phyloP scores from a whole-genome alignment of 768 basidiomycete species.

The Mycena epipterygia region DNA sequence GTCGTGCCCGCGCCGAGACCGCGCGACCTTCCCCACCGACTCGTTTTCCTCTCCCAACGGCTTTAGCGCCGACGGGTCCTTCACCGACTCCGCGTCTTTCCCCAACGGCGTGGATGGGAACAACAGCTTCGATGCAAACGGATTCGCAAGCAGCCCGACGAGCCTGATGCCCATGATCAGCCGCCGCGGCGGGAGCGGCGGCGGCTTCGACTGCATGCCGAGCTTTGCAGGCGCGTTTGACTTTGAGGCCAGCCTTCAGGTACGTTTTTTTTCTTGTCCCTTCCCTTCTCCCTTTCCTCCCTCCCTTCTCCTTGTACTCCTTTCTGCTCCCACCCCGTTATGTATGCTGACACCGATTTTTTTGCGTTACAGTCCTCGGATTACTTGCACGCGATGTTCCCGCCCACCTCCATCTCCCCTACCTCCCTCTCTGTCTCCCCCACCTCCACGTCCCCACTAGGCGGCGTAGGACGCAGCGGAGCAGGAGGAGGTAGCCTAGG shows the following conservation, averaged over 20 bases:
- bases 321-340: slow-evolving; percentile 30
- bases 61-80: slow-evolving; percentile 77
- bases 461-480: no score
- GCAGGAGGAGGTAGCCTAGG: no score
- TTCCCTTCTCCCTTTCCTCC: slow-evolving; percentile 9
- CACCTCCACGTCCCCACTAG: no score
- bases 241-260: slow-evolving; percentile 64
- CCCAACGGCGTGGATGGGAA: slow-evolving; percentile 76
- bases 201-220: slow-evolving; percentile 67
- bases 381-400: slow-evolving; percentile 64
- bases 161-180: slow-evolving; percentile 27
- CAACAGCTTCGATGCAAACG: no score
- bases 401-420: no score
- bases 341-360: no score
- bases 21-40: slow-evolving; percentile 41
- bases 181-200: slow-evolving; percentile 11
- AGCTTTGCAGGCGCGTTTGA: slow-evolving; percentile 57
- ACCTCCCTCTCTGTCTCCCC: no score
- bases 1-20: slow-evolving; percentile 26
- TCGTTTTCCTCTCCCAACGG: slow-evolving; percentile 61
- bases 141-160: no score
- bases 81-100: slow-evolving; percentile 51
- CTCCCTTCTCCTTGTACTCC: slow-evolving; percentile 11
- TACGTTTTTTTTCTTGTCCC: slow-evolving; percentile 44
- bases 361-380: slow-evolving; percentile 64